Evolutionary conservation across 148 eudicot genomes (phyloP), one percentile per base, ranked within the genome.

Genomic region (Tetragonia tetragonoides): DNA sequence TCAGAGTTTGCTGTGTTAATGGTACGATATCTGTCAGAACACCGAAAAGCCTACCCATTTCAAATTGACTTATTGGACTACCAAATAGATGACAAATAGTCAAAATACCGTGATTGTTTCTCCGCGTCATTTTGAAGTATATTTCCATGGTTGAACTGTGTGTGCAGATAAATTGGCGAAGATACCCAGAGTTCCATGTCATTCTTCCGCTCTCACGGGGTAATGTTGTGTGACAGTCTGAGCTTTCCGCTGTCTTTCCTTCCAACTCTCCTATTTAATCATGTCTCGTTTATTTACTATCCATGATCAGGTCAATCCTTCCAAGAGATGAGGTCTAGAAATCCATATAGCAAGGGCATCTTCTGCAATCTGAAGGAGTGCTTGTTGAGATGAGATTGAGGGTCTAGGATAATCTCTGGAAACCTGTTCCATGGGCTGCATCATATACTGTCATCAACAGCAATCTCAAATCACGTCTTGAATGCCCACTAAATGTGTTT

Each of bases 141-240:
- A 65, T 39, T 46, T 70, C n/a, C 18, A 8, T 63, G 47, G 66
- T 56, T 38, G 34, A 28, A 28, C 34, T 54, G 67, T 78, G 3
- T 77, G 5, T 79, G 84, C 88, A 93, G 97, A 86, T 93, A 70
- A 88, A 93, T 73, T 93, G 97, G 97, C 84, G 83, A 81, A 89
- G 68, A 60, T 92, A 90, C 81, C 93, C 94, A 23, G 97, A 92
- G 83, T 90, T 93, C 81, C 90, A 88, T 75, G 74, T 71, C 44
- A 71, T 63, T 39, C 66, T 67, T 70, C 75, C 79, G 63, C 70
- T 77, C 40, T 70, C 73, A 42, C 54, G 63, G 53, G 87, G 86
- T 89, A 82, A 37, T 37, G 40, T 21, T 9, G 56, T 12, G 6
- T 28, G 34, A 28, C 9, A 46, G 21, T 47, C 66, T 72, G 46